Conservation (phyloP, 306 rosid genomes). For the Gastrolobium bilobum region DNA sequence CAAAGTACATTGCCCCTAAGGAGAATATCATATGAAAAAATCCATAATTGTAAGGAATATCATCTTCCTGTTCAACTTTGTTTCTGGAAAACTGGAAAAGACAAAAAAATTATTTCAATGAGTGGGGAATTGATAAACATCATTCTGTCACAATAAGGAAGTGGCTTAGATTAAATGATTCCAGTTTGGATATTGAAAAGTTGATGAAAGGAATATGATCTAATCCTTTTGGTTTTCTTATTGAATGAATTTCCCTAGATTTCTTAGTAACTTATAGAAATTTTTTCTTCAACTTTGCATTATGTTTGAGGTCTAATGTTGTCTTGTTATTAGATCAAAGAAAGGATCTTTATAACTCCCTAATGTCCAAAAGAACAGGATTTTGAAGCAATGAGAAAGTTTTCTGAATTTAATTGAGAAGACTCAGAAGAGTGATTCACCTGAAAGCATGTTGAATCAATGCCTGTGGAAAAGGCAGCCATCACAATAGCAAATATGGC, state of each 20-base stretch:
- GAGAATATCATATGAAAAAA: constrained; percentile 87
- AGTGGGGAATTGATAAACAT: not conserved
- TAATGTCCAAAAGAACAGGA: too few relatives aligned
- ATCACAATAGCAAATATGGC: constrained; percentile 82
- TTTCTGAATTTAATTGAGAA: too few relatives aligned
- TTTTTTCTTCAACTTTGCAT: too few relatives aligned
- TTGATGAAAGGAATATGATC: constrained; percentile 1
- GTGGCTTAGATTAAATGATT: constrained; percentile 10
- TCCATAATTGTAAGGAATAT: constrained; percentile 79
- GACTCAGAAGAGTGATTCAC: constrained; percentile 49
- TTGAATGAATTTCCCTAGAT: not conserved
- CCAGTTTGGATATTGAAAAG: not conserved
- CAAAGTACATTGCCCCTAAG: constrained; percentile 90
- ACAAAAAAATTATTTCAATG: constrained; percentile 14
- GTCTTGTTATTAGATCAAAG: too few relatives aligned
- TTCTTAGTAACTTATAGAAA: constrained; percentile 14
- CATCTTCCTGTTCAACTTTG: constrained; percentile 65
- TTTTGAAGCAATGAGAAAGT: too few relatives aligned
- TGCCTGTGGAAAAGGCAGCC: constrained; percentile 93
- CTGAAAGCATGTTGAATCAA: constrained; percentile 90
- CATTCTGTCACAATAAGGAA: not conserved
- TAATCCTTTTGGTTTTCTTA: not conserved
- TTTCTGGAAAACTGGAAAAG: constrained; percentile 66
- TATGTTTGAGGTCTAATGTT: too few relatives aligned
- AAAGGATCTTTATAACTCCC: too few relatives aligned